Conservation (phyloP, 2,329 filamentous ascomycete species). For the Penicillium polonicum region DNA sequence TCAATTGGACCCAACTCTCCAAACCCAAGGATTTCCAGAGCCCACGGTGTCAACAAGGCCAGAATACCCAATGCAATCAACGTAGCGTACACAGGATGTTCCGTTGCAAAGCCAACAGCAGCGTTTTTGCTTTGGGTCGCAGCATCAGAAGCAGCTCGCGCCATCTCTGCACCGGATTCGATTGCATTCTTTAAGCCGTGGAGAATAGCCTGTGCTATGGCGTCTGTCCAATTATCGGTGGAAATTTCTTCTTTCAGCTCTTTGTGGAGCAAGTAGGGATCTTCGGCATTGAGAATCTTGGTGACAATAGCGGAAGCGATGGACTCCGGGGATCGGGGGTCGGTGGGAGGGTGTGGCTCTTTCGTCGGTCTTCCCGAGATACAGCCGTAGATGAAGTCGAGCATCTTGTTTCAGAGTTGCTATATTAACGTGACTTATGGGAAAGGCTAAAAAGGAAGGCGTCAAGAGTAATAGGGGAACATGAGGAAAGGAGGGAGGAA, state of each 20-base stretch:
- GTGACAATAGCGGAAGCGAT: background rate
- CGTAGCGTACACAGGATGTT: background rate
- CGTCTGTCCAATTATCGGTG: constrained; percentile 5
- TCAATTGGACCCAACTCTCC: constrained; percentile 26
- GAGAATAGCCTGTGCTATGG: background rate
- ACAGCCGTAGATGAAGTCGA: background rate
- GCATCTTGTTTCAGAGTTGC: background rate
- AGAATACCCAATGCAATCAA: constrained; percentile 10
- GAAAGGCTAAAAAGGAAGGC: background rate
- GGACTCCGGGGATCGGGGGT: background rate
- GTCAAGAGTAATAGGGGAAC: background rate
- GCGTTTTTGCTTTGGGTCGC: background rate
- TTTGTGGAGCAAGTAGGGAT: background rate
- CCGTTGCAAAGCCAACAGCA: background rate
- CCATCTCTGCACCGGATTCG: background rate
- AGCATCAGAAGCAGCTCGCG: background rate
- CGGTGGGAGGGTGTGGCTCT: background rate
- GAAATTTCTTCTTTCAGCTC: background rate
- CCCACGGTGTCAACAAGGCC: constrained; percentile 29
- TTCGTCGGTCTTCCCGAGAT: background rate
- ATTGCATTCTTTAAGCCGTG: background rate
- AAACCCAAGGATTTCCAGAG: constrained; percentile 29
- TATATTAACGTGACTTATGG: background rate
- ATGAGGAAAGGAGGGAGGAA: background rate
- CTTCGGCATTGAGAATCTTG: background rate